Evolutionary conservation across 805 yeast genomes (phyloP), one percentile per base, ranked within the genome.

Genomic region (Zygosaccharomyces lentus): DNA sequence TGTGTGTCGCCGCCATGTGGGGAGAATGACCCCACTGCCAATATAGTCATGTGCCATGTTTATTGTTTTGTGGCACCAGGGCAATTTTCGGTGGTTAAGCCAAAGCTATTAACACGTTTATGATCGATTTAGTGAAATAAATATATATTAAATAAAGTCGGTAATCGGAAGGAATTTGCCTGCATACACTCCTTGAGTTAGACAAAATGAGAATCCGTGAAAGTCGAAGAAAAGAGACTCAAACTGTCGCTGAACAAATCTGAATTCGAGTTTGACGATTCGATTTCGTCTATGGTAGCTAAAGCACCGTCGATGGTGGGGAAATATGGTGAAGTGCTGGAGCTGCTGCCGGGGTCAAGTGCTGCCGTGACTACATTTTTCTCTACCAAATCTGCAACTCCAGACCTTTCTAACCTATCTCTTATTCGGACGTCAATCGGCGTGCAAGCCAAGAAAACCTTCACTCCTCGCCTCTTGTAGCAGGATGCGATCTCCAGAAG

Each of bases 371-470:
- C 12, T 19, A 25, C n/a, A 9, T 23, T 59, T 48, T 62, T 71
- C 7, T 55, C 61, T 12, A 68, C 59, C 35, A 76, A 54, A 1
- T 61, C 67, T 3, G 60, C 55, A 24, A 87, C 78, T 1, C 89
- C 90, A 6, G 90, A 76, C 31, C 64, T 63, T 19, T 55, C 62
- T 31, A 88, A 64, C 46, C 78, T 66, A n/a, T 66, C 62, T 34
- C 81, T 66, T n/a, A 86, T 69, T 2, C 62, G 61, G 8, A 53
- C 56, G 41, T 67, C 71, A 5, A 74, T 64, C 4, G 87, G 76
- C 7, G 85, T 77, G 17, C 89, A 71, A 6, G 83, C 71, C 47
- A 88, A 76, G 35, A 77, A 74, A 3, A 87, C 83, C 7, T 67
- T 64, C 6, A 84, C 79, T 2, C 72, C 72, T 39, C 83, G 71